Evolutionary conservation across 2,329 filamentous ascomycete species (phyloP), one percentile per base, ranked within the genome.

Genomic region (Paraconiothyrium brasiliense): DNA sequence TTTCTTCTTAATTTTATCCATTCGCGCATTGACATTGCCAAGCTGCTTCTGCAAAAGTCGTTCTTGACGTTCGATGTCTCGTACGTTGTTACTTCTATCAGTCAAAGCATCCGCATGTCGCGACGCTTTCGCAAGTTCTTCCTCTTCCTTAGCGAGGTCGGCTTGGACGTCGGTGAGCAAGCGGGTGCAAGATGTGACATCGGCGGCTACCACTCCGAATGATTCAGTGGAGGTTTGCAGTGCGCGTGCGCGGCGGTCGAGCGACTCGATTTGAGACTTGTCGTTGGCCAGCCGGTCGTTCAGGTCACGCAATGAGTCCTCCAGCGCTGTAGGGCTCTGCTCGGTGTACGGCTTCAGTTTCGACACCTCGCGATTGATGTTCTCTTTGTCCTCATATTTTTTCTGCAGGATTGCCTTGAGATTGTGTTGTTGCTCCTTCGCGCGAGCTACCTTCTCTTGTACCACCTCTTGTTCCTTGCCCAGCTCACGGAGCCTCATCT

Each of bases 261-360:
- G 86, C 1, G 89, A 84, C 73, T 98, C 94, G 63, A 97, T 96
- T 63, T 94, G 91, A 10, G 88, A 83, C 75, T 94, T 94, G 77
- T 97, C 94, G 54, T 85, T 85, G 66, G 86, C 86, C 56, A 98
- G 84, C 51, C 89, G 92, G 72, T 92, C 90, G 64, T 89, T 92
- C 58, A 99, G 83, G 66, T 97, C 93, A 2, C 90, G 87, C 59
- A 99, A 83, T 48, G 90, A 90, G 35, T 91, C 87, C 78, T 98
- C 94, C 32, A 99, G 85, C 16, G 90, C 89, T 2, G 89, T 90
- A 0, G 94, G 93, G 71, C 92, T 96, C 76, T 98, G 93, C 60
- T 94, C 87, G 46, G 95, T 93, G 77, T 99, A 99, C 13, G 95
- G 95, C 58, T 92, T 88, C 62, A 99, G 82, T 79, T 97, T 98